Base-by-base conservation (phyloP, 805 yeast genomes). In the Wickerhamomyces xylosicus region DNA sequence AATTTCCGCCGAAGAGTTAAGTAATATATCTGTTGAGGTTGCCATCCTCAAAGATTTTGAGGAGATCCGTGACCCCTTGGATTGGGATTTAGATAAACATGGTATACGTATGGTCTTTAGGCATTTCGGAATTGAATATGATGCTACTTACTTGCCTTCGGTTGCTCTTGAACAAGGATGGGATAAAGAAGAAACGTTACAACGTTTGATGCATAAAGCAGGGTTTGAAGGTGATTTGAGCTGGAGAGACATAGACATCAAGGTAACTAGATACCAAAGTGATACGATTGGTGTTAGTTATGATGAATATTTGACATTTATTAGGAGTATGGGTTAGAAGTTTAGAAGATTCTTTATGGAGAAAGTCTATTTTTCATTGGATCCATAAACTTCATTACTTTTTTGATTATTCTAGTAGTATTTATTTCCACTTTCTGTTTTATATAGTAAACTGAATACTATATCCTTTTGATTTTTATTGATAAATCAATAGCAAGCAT, bases 81-180 rank as follows among this genome's bases (percentile, higher is more conserved):
- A 84, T 51, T 92, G 97, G 97, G 67, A 59, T 7, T 56, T 90
- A 35, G 97, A 98, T 0, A 54, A 52, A 13, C 92, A 92, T 57
- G 98, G 98, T 0, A 71, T 92, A 16, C 68, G 76, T 40, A 70
- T 87, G 5, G 55, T 61, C 15, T 75, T 85, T 48, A 53, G 53
- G 11, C 50, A 61, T 17, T 48, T 54, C 7, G 68, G 71, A 2
- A 52, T 60, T 3, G 42, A 54, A 0, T 68, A 64, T 21, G 72
- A 80, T 37, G 86, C 97, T 0, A 92, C 97, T 0, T 92, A 86
- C 48, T 61, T 92, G 32, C 98, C 98, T 0, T 83, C 78, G 33
- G 97, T 92, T 1, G 95, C 96, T 19, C 68, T 63, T 4, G 97
- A 90, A 47, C 95, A 89, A 48, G 77, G 74, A 2, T 86, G 96